Evolutionary conservation across 352 stramenopile genomes (phyloP), one percentile per base, ranked within the genome.

Genomic region (Pythium sukuiense): DNA sequence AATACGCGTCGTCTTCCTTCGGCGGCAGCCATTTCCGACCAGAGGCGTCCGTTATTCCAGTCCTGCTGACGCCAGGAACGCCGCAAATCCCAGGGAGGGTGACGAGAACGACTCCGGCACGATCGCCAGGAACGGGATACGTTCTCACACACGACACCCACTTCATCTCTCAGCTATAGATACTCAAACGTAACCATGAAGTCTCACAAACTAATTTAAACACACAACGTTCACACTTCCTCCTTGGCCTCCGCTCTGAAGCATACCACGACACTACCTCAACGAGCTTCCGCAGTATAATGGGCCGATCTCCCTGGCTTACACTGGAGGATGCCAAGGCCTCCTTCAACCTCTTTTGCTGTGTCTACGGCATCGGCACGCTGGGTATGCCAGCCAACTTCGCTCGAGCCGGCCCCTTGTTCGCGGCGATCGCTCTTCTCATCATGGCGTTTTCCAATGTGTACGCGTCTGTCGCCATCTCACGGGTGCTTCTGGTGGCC

Each of bases 311-410:
- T 39, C 45, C 45, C 9, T 70, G 65, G 65, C 69, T 78, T 35
- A 70, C 68, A n/a, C 48, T 76, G 18, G 68, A 78, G 39, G 71
- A 78, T 50, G 57, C 59, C 65, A 76, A 74, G 45, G 66, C 61
- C 1, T 18, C 55, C 16, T 70, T 70, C 48, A 70, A 70, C 56
- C 62, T 69, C 30, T 67, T 67, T 16, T 76, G 70, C 56, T 72
- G 67, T 32, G 70, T 76, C 20, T 76, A 73, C 46, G 71, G 71
- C 43, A 70, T 79, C 33, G 72, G 72, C 29, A 76, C 72, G 18
- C 63, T 79, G 9, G 65, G 72, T n/a, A 76, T 79, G 62, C 65
- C 72, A 0, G 61, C 57, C 30, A 79, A 79, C 39, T 79, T 74
- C 32, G 58, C 67, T 18, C 67, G 71, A 6, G 71, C 71, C n/a